Base-by-base conservation (phyloP, 345 rosid genomes). In the Pistacia atlantica region DNA sequence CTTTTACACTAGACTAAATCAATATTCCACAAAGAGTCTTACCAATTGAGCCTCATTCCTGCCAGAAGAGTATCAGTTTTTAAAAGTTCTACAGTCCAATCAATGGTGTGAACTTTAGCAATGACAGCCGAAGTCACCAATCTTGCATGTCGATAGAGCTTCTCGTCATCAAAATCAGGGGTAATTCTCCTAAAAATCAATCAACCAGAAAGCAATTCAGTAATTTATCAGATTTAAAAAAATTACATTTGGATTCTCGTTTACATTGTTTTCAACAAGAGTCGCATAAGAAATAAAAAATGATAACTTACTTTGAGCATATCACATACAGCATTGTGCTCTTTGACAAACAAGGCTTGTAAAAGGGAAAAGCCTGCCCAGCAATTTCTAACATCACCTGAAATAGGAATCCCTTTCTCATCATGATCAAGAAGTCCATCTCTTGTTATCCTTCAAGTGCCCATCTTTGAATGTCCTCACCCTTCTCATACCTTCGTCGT, bases 91-190 rank as follows among this genome's bases (percentile, higher is more conserved):
- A 91, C 85, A 1, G 94, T 93, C 97, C 95, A 91, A 72, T 93
- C 97, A 38, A 93, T 93, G 33, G 95, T 93, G 84, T 93, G 97
- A 77, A 93, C 81, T 76, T 93, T 93, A n/a, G 94, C 97, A 65
- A 93, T 88, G 38, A 89, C 90, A 12, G 97, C 93, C 3, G 94
- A 86, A 67, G 94, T 91, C 76, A 93, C 95, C 55, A 93, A 68
- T 73, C 95, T 90, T 2, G 93, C 93, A 48, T 83, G 75, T 38
- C 86, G 81, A 68, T 87, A 91, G 1, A 93, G 89, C 86, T 79
- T 85, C 82, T 90, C 93, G 16, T 93, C 95, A 67, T 87, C 90
- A 61, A 89, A 75, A 65, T 88, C 88, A 11, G 86, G 86, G 84
- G 75, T 88, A 82, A 57, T 83, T 58, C 37, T 86, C 85, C 93